Evolutionary conservation across 2,329 filamentous ascomycete species (phyloP).

Genomic region (Aspergillus brunneoviolaceus): DNA sequence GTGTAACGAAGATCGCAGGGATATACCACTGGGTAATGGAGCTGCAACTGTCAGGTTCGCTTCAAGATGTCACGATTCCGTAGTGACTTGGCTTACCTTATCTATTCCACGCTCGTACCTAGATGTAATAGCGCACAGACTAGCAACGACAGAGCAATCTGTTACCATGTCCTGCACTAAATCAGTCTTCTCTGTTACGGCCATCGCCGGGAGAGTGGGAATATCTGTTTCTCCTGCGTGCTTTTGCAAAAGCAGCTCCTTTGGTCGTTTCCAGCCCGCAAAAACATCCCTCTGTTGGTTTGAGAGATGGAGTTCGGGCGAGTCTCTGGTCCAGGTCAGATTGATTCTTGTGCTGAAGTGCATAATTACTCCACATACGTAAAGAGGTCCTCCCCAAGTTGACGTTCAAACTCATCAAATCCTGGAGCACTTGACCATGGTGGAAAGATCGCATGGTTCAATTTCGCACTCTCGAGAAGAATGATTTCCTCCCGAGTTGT

Average conservation of each 20-base stretch:
- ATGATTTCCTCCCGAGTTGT: constrained; percentile 74
- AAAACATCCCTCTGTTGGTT: constrained; percentile 72
- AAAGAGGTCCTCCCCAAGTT: constrained; percentile 56
- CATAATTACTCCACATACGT: constrained; percentile 51
- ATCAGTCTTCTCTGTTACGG: constrained; percentile 63
- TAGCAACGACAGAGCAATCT: constrained; percentile 96
- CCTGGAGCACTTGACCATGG: constrained; percentile 72
- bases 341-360: constrained; percentile 15
- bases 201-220: constrained; percentile 53
- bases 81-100: constrained; percentile 53
- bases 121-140: constrained; percentile 77
- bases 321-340: constrained; percentile 57
- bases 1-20: constrained; percentile 65
- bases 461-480: constrained; percentile 70
- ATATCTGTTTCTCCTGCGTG: constrained; percentile 27
- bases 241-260: constrained; percentile 58
- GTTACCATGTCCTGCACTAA: constrained; percentile 94
- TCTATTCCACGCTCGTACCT: constrained; percentile 67
- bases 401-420: constrained; percentile 60
- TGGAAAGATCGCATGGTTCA: constrained; percentile 81
- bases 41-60: constrained; percentile 44
- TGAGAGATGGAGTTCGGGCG: constrained; percentile 69
- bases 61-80: neutral
- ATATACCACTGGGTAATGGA: constrained; percentile 70
- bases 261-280: constrained; percentile 76